A percentile compares a stretch with the other conserved stretches of the same genome.
Conservation (phyloP, 2,329 filamentous ascomycete genomes). For the Cladorrhinum sp. region DNA sequence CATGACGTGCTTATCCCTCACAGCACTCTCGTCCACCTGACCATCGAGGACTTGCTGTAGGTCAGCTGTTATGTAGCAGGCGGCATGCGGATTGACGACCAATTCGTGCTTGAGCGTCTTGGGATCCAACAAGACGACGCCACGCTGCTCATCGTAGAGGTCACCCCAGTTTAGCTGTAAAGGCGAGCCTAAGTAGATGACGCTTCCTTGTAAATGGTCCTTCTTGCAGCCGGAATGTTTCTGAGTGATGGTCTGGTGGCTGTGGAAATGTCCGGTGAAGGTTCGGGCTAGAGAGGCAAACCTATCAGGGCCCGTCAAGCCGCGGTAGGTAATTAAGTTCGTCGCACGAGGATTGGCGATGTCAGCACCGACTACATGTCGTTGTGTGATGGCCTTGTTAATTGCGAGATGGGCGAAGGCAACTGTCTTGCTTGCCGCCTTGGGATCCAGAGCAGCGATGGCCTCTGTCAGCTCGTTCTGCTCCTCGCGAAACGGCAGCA, state of each 20-base stretch:
- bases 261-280: constrained; percentile 36
- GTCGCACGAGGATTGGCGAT: constrained; percentile 7
- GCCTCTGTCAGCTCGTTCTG: constrained; percentile 29
- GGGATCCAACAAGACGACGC: constrained; percentile 32
- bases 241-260: constrained; percentile 32
- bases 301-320: constrained; percentile 28
- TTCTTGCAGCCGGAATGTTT: constrained; percentile 2
- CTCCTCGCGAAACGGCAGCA: constrained; percentile 35
- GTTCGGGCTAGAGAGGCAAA: constrained; percentile 32
- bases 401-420: constrained; percentile 35
- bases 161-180: constrained; percentile 35
- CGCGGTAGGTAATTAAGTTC: constrained; percentile 26
- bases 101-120: constrained; percentile 30
- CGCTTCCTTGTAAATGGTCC: constrained; percentile 23
- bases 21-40: constrained; percentile 14
- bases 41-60: constrained; percentile 26
- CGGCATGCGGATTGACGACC: constrained; percentile 30
- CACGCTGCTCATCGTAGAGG: constrained; percentile 30
- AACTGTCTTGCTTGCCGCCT: constrained; percentile 29
- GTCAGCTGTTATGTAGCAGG: constrained; percentile 27
- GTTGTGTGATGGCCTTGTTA: constrained; percentile 33
- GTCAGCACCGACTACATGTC: constrained; percentile 23
- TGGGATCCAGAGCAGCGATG: constrained; percentile 25
- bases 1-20: constrained; percentile 33
- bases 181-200: constrained; percentile 33